These are phyloP conservation scores for Beta corolliflora DNA, from an alignment of 179 eudicot species.

Conservation along the genomic window DNA sequence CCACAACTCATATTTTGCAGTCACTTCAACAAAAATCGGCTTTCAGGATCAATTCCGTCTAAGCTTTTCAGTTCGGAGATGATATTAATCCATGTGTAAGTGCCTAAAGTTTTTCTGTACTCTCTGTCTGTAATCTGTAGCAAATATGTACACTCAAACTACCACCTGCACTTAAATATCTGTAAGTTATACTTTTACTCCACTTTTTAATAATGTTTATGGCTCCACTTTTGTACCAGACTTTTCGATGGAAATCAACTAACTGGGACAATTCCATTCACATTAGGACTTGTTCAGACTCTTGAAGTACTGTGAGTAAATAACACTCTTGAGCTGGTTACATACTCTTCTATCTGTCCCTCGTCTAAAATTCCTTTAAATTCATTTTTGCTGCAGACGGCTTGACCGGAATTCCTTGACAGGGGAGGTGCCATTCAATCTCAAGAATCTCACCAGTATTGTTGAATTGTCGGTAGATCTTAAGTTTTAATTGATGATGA, in stretches of 20 bases:
- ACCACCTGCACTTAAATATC: neutral
- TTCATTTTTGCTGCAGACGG: conserved; percentile 36
- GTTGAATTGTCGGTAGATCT: conserved; percentile 67
- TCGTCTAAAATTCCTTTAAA: neutral
- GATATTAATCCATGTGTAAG: conserved; percentile 90
- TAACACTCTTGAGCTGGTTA: conserved; percentile 6
- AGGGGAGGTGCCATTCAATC: conserved; percentile 63
- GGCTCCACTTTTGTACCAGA: conserved; percentile 36
- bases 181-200: neutral
- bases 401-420: conserved; percentile 62
- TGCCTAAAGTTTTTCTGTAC: neutral
- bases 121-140: neutral
- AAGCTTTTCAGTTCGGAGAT: conserved; percentile 71
- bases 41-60: conserved; percentile 73
- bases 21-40: conserved; percentile 90
- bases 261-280: conserved; percentile 66
- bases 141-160: neutral
- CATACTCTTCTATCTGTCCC: conserved; percentile 18
- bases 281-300: conserved; percentile 65
- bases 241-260: conserved; percentile 75
- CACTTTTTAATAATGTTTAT: neutral
- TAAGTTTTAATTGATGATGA: neutral
- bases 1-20: conserved; percentile 41
- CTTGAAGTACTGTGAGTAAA: conserved; percentile 84
- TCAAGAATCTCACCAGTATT: conserved; percentile 67